Conservation (phyloP, 129 eudicot genomes). For the Logfia minima region DNA sequence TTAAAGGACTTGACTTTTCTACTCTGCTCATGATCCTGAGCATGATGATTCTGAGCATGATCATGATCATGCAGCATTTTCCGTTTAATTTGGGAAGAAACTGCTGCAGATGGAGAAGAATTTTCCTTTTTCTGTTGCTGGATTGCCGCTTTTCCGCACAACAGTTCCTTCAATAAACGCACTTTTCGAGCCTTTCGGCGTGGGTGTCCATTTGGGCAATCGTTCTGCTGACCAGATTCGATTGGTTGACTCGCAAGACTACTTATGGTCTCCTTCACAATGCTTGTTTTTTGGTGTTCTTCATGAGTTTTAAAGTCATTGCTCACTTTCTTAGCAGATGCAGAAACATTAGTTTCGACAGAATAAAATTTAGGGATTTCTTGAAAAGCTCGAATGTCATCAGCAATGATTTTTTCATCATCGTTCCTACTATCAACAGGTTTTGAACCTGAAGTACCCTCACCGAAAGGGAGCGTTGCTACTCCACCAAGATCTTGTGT, state of each 20-base stretch:
- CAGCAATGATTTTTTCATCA: conserved; percentile 12
- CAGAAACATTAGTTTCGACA: conserved; percentile 11
- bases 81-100: conserved; percentile 41
- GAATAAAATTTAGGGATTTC: conserved; percentile 12
- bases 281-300: not conserved
- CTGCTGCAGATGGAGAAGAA: conserved; percentile 22
- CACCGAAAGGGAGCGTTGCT: conserved; percentile 30
- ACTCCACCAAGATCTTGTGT: conserved; percentile 13
- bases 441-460: conserved; percentile 36
- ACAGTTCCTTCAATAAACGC: conserved; percentile 63
- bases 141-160: conserved; percentile 35
- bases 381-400: conserved; percentile 7
- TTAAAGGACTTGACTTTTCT: conserved; percentile 35
- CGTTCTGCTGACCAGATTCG: conserved; percentile 29
- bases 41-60: conserved; percentile 19
- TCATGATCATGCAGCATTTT: conserved; percentile 38
- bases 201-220: conserved; percentile 35
- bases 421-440: conserved; percentile 13
- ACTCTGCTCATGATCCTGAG: conserved; percentile 22
- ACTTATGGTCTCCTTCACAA: conserved; percentile 22
- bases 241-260: conserved; percentile 11
- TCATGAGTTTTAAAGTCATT: conserved; percentile 27
- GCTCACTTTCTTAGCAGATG: conserved; percentile 13
- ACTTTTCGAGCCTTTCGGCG: conserved; percentile 54
- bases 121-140: conserved; percentile 31